Percentiles rank a stretch among this genome's conserved stretches.
Evolutionary conservation across 148 eudicot species (phyloP).

Genomic region (Vaccinium myrtillus): DNA sequence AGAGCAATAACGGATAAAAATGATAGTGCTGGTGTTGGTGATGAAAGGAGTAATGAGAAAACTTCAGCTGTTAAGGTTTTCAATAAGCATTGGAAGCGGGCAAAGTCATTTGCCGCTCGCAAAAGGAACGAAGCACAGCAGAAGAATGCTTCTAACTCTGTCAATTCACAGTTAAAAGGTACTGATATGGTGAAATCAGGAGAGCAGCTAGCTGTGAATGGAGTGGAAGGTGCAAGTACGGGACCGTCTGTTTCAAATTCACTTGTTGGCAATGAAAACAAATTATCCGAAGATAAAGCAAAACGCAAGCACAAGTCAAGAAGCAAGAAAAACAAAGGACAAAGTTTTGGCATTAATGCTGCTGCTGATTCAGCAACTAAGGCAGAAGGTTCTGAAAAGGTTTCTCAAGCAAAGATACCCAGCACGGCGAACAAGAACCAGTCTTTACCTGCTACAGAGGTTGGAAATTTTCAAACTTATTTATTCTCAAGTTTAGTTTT

Average conservation of each 20-base stretch:
- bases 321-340: constrained; percentile 51
- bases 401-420: constrained; percentile 24
- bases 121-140: constrained; percentile 23
- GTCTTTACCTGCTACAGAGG: constrained; percentile 38
- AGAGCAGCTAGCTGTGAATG: constrained; percentile 33
- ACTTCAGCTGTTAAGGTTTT: constrained; percentile 22
- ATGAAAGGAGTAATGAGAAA: constrained; percentile 26
- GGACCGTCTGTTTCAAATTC: constrained; percentile 25
- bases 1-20: constrained; percentile 30
- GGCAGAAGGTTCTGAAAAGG: constrained; percentile 28
- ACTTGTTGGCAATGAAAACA: constrained; percentile 21
- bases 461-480: constrained; percentile 28
- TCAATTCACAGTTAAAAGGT: constrained; percentile 27
- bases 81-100: constrained; percentile 29
- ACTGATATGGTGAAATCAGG: constrained; percentile 29
- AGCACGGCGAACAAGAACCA: constrained; percentile 22
- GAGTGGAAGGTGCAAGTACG: constrained; percentile 24
- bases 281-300: constrained; percentile 32
- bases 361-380: constrained; percentile 33
- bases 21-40: constrained; percentile 17
- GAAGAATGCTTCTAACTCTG: constrained; percentile 24
- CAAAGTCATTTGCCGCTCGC: constrained; percentile 34
- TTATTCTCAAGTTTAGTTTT: constrained; percentile 15
- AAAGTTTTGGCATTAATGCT: constrained; percentile 30
- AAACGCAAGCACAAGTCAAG: constrained; percentile 45